Evolutionary conservation across 495 filamentous ascomycete species (phyloP).

Genomic region (Annulohypoxylon bovei): DNA sequence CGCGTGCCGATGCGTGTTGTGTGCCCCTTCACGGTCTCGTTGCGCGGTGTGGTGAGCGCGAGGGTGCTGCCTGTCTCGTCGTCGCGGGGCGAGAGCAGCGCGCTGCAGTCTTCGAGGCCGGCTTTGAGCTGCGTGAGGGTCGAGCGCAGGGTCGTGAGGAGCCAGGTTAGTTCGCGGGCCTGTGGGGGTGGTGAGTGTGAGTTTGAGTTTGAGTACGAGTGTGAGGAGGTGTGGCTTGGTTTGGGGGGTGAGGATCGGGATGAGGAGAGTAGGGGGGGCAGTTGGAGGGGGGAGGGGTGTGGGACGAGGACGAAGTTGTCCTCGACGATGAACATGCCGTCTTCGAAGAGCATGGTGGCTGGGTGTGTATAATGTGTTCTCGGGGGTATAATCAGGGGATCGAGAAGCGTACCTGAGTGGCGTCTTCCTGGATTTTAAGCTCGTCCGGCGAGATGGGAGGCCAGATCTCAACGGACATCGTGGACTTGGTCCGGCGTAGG

Average conservation of each 20-base stretch:
- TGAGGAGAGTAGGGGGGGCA: neutral
- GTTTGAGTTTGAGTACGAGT: neutral
- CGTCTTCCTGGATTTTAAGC: conserved; percentile 72
- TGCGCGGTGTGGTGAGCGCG: conserved; percentile 84
- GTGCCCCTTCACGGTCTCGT: conserved; percentile 90
- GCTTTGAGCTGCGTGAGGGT: conserved; percentile 79
- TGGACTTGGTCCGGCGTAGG: conserved; percentile 42
- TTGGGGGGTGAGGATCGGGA: conserved; percentile 66
- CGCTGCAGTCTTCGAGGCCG: conserved; percentile 88
- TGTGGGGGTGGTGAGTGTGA: conserved; percentile 12
- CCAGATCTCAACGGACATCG: conserved; percentile 81
- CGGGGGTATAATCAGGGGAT: conserved; percentile 14
- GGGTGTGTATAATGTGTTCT: neutral
- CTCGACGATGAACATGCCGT: conserved; percentile 7
- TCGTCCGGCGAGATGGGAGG: conserved; percentile 73
- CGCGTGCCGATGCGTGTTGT: conserved; percentile 82
- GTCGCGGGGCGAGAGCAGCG: conserved; percentile 78
- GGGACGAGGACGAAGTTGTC: conserved; percentile 51
- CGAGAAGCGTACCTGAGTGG: conserved; percentile 66
- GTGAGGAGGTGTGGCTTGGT: neutral
- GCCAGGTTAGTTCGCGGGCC: conserved; percentile 83
- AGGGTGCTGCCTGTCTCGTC: conserved; percentile 76
- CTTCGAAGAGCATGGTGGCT: conserved; percentile 27
- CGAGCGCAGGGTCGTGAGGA: conserved; percentile 79
- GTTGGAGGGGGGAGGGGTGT: neutral